Conservation (phyloP, 495 filamentous ascomycete genomes). For the Neurospora sp. region DNA sequence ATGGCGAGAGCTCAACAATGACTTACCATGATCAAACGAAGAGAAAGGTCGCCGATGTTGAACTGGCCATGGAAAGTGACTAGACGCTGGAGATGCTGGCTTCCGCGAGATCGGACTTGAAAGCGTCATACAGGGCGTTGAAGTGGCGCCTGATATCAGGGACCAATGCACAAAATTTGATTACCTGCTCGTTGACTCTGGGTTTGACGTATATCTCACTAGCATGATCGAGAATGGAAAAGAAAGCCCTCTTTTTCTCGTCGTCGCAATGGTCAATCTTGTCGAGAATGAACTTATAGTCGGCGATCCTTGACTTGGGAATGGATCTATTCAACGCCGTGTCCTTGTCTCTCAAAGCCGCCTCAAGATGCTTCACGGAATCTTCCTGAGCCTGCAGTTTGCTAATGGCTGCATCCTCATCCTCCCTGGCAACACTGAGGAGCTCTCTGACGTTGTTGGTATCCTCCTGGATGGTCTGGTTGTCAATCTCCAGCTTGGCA, state of each 20-base stretch:
- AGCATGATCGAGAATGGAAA: too few species aligned
- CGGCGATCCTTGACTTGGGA: not conserved
- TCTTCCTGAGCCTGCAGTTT: not conserved
- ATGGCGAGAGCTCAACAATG: not conserved
- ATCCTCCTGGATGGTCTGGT: not conserved
- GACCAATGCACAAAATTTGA: too few species aligned
- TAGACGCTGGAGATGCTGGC: not conserved
- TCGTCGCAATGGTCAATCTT: not conserved
- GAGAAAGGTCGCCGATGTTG: not conserved
- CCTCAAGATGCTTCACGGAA: not conserved
- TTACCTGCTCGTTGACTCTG: too few species aligned
- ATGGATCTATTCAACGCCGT: not conserved
- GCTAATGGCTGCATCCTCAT: not conserved
- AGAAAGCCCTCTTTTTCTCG: not conserved
- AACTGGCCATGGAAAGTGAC: not conserved
- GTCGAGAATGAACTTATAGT: not conserved
- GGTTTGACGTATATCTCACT: too few species aligned
- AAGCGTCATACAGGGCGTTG: not conserved
- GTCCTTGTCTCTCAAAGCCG: not conserved
- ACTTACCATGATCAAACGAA: not conserved
- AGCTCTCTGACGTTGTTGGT: not conserved
- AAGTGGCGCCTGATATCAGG: too few species aligned
- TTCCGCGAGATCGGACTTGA: not conserved
- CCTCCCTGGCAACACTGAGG: not conserved
- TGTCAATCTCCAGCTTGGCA: not conserved